Evolutionary conservation across 176 grass and related monocot species (phyloP), one percentile per base, ranked within the genome.

Genomic region (Oryza nivara): DNA sequence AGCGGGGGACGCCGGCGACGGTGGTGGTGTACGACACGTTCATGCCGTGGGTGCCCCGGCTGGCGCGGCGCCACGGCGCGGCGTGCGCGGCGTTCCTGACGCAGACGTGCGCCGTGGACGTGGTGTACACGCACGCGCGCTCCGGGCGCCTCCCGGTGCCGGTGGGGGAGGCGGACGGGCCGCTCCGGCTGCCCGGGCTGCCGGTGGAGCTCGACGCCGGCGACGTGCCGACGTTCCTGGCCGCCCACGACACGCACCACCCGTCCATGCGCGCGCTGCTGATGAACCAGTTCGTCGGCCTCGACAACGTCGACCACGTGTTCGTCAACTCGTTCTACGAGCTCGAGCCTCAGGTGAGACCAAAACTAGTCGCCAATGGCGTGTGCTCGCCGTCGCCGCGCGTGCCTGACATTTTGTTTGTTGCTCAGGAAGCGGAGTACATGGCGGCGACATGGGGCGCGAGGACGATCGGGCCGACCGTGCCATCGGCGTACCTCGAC

Each of bases 301-400:
- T 91, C 20, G 66, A 86, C n/a, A 74, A 78, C 30, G 91, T 58
- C 11, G 91, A 96, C 74, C 78, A 89, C 46, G 86, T 96, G 52
- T 47, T 96, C 3, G 68, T 96, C 52, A 96, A 96, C 68, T 91
- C 94, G 14, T 89, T 89, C 84, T 75, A 88, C 40, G 94, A 96
- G 52, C 56, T 91, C 22, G 81, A 96, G 32, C 73, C 86, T 13
- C 65, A 91, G 92, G 89, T 46, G 70, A 72, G 16, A 49, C 47
- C 7, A 26, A 49, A 49, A 49, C 11, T 45, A 10, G 11, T 45
- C 9, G 8, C 43, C 43, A 45, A 45, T 45, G 43, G 43, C 43
- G 26, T 26, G 9, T 45, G 2, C 43, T 40, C 38, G 38, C 38
- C 38, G 38, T 45, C 43, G 9, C 43, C 43, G 43, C 2, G 43